These are phyloP conservation scores for Phytophthora cactorum DNA, from an alignment of 352 stramenopile species.

Conservation along the genomic window DNA sequence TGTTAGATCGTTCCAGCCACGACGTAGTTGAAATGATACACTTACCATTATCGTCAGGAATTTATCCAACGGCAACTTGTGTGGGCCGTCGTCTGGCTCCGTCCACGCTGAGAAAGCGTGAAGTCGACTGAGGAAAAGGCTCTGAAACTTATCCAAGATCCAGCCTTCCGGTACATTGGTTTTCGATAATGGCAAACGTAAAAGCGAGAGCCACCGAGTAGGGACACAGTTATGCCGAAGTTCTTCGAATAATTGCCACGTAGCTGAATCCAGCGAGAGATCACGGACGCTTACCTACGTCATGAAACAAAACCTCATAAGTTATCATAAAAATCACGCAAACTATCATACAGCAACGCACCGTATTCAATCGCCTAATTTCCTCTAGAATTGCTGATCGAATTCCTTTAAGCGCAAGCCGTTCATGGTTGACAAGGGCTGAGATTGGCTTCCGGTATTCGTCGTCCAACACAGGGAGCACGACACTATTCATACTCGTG, in stretches of 20 bases:
- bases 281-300: conserved; percentile 10
- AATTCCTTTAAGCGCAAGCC: conserved; percentile 20
- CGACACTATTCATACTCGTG: conserved; percentile 7
- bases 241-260: conserved; percentile 5
- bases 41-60: conserved; percentile 50
- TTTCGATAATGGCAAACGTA: neutral
- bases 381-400: conserved; percentile 23
- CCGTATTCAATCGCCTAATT: conserved; percentile 33
- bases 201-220: conserved; percentile 14
- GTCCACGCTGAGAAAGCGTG: conserved; percentile 47
- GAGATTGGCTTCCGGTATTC: conserved; percentile 41
- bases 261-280: conserved; percentile 13
- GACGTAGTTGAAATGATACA: neutral
- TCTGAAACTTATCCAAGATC: conserved; percentile 44
- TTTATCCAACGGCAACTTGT: conserved; percentile 43
- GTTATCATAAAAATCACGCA: neutral
- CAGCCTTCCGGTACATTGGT: neutral
- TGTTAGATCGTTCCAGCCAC: neutral
- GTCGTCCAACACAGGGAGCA: neutral
- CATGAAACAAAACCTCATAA: conserved; percentile 4
- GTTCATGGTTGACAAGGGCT: conserved; percentile 36
- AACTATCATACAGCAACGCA: conserved; percentile 14
- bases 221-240: conserved; percentile 9
- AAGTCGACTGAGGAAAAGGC: conserved; percentile 38
- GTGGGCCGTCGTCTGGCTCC: conserved; percentile 26